phyloP scores from a whole-genome alignment of 2,329 filamentous ascomycete genomes.

The Claviceps quebecensis region DNA sequence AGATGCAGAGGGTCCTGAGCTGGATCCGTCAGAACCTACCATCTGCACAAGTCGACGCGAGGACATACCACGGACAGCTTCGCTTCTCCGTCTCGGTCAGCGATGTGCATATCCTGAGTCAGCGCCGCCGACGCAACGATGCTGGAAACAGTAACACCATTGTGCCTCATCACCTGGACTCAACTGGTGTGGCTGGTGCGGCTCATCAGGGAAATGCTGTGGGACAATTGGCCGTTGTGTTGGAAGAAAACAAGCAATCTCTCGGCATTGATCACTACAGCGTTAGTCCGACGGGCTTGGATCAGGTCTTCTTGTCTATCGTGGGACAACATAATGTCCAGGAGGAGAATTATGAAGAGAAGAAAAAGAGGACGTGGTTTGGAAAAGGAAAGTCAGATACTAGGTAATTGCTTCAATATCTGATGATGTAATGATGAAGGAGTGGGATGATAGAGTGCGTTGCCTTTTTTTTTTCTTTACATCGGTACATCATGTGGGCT shows the following conservation, averaged over 20 bases:
- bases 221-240: slow-evolving; percentile 52
- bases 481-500: too few species aligned
- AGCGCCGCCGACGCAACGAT: not conserved
- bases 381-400: not conserved
- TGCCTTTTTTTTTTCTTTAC: too few species aligned
- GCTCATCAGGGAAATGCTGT: slow-evolving; percentile 37
- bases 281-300: slow-evolving; percentile 72
- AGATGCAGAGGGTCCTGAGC: slow-evolving; percentile 49
- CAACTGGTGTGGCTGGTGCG: slow-evolving; percentile 11
- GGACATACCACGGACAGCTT: slow-evolving; percentile 73
- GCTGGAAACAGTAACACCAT: not conserved
- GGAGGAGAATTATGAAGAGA: slow-evolving; percentile 49
- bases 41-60: slow-evolving; percentile 53
- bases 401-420: not conserved
- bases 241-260: slow-evolving; percentile 55
- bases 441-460: too few species aligned
- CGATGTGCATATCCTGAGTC: slow-evolving; percentile 19
- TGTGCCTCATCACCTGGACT: slow-evolving; percentile 2
- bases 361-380: slow-evolving; percentile 12
- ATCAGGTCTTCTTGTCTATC: slow-evolving; percentile 81
- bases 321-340: slow-evolving; percentile 66
- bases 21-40: slow-evolving; percentile 54
- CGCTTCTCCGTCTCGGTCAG: slow-evolving; percentile 61
- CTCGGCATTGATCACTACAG: slow-evolving; percentile 76
- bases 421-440: too few species aligned